phyloP scores from a whole-genome alignment of 2,329 filamentous ascomycete genomes.

The Pyricularia sp. region DNA sequence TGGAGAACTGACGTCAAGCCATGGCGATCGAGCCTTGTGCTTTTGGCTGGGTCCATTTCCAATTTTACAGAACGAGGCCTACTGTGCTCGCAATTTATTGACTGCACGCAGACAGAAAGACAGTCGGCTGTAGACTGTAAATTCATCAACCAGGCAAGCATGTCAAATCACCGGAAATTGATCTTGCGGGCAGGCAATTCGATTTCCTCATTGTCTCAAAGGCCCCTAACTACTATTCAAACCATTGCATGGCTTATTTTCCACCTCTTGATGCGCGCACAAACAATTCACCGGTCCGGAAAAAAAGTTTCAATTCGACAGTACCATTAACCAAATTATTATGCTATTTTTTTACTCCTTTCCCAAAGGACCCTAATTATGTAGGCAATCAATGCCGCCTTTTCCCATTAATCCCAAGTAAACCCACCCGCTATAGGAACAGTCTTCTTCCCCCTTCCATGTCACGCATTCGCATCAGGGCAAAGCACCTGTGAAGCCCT shows the following conservation, averaged over 20 bases:
- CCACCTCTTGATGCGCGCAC: background rate
- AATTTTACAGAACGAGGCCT: background rate
- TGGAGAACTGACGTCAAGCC: background rate
- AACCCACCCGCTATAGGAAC: too few relatives aligned
- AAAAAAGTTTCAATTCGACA: too few relatives aligned
- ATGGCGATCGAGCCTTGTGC: background rate
- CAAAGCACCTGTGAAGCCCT: too few relatives aligned
- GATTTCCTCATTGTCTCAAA: background rate
- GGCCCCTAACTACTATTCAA: too few relatives aligned
- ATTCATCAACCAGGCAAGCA: background rate
- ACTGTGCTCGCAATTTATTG: too few relatives aligned
- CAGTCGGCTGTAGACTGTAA: background rate
- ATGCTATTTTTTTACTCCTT: background rate
- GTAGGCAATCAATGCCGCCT: background rate
- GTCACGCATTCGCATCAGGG: too few relatives aligned
- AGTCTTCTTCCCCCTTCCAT: too few relatives aligned
- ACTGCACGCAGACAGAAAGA: too few relatives aligned
- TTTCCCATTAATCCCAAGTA: too few relatives aligned
- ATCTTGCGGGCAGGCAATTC: background rate
- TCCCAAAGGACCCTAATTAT: background rate
- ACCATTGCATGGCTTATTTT: background rate
- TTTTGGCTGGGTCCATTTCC: background rate
- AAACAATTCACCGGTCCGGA: background rate
- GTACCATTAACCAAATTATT: background rate
- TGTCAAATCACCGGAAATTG: background rate